Base-by-base conservation (phyloP, 2,329 filamentous ascomycete species). In the Penicillium brasilianum region DNA sequence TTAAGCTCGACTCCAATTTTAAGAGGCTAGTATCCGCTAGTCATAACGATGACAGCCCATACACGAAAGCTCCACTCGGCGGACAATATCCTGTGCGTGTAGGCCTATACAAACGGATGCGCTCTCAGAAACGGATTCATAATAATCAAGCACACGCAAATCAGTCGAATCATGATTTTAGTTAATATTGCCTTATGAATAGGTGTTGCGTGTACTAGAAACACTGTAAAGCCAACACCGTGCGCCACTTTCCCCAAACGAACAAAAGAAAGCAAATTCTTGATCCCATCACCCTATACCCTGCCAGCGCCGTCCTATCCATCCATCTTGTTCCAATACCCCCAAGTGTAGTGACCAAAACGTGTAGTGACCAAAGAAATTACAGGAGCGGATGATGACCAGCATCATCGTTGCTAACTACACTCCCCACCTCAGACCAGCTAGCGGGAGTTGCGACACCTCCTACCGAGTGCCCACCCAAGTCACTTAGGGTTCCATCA, bases 391-490 rank as follows among this genome's bases (percentile, higher is more conserved):
- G 57, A 49, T 68, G 69, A 62, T 73, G 66, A 32, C 70, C 67
- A 43, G 68, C 71, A 63, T 80, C 77, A 57, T 79, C 76, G 37
- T 72, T 72, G 67, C 78, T 80, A 28, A 79, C 66, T 52, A 79
- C 78, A 61, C 78, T 81, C 14, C 78, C 78, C 46, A 81, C 70
- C 57, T 81, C 78, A 37, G 78, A 80, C 78, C 78, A 81, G 64
- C 77, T 79, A 49, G 72, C 71, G 16, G 78, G 77, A 22, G 78
- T 81, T 59, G 68, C 66, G 43, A 71, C 61, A 10, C 74, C 73
- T n/a, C 69, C 72, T 34, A 69, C 63, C 3, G 72, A 70, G 11
- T 65, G 70, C 44, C n/a, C 64, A 25, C 69, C 78, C 55, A 78
- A 56, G 20, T 79, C 77, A 62, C 77, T 80, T 57, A 79, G 53